phyloP scores from a whole-genome alignment of 441 rosid genomes.

The Erysimum cheiri region DNA sequence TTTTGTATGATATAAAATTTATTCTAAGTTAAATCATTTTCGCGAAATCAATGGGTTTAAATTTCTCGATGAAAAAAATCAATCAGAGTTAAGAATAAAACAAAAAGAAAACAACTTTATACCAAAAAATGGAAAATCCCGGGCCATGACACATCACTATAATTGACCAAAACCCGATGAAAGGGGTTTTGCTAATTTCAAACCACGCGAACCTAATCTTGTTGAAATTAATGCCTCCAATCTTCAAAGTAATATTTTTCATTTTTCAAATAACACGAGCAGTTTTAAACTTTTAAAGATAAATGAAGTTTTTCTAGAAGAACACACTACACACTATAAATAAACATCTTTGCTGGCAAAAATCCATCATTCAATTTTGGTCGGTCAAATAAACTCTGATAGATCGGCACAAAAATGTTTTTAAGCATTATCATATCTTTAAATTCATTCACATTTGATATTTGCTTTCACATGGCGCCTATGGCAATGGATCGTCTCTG shows the following conservation, averaged over 20 bases:
- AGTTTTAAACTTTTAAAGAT: neutral
- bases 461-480: conserved; percentile 38
- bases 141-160: conserved; percentile 33
- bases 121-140: neutral
- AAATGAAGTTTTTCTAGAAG: conserved; percentile 21
- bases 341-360: conserved; percentile 40
- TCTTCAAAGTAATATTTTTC: conserved; percentile 18
- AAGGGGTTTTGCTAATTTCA: conserved; percentile 32
- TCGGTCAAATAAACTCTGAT: conserved; percentile 37
- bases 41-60: neutral
- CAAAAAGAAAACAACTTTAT: conserved; percentile 1
- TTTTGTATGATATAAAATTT: neutral
- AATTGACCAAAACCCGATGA: conserved; percentile 24
- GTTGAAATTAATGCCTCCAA: conserved; percentile 37
- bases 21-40: conserved; percentile 2
- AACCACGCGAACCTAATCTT: conserved; percentile 45
- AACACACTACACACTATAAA: conserved; percentile 28
- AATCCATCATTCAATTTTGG: conserved; percentile 38
- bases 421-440: conserved; percentile 31
- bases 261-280: no score
- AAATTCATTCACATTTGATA: conserved; percentile 32
- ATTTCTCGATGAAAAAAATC: neutral
- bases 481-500: conserved; percentile 56
- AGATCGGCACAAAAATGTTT: conserved; percentile 30
- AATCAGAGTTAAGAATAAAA: neutral